phyloP scores from a whole-genome alignment of 1,139 yeast genomes.

The Eremothecium sinecaudum region DNA sequence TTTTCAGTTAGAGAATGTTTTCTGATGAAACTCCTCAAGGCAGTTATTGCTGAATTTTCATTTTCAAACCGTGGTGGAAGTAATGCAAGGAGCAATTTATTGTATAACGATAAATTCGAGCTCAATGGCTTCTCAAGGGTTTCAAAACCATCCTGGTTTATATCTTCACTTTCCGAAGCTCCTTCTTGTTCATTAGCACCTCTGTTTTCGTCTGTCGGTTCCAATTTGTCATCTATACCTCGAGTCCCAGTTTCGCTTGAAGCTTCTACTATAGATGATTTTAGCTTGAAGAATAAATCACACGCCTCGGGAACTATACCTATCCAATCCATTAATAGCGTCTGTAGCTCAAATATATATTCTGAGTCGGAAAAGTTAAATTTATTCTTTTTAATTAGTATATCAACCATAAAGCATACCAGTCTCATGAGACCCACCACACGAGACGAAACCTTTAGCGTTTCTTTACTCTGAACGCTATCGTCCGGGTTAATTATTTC shows the following conservation, averaged over 20 bases:
- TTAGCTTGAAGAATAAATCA: conserved; percentile 31
- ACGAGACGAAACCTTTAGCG: conserved; percentile 29
- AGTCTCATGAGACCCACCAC: conserved; percentile 44
- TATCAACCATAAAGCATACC: conserved; percentile 53
- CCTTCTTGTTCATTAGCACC: background rate
- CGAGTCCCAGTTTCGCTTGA: conserved; percentile 3
- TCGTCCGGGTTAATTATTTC: conserved; percentile 9
- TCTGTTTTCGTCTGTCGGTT: background rate
- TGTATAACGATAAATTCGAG: conserved; percentile 12
- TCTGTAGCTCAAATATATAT: conserved; percentile 47
- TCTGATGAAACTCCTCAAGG: conserved; percentile 20
- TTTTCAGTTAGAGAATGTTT: conserved; percentile 19
- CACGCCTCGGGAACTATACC: conserved; percentile 43
- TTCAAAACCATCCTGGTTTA: background rate
- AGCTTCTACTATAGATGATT: conserved; percentile 14
- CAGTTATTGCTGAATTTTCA: conserved; percentile 20
- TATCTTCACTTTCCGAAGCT: background rate
- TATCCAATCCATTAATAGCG: conserved; percentile 53
- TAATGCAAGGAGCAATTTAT: conserved; percentile 16
- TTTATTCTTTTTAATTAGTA: conserved; percentile 38
- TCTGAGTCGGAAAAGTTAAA: conserved; percentile 40
- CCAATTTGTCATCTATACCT: conserved; percentile 3
- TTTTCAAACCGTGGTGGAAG: conserved; percentile 17
- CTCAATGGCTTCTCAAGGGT: background rate
- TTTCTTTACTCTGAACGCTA: conserved; percentile 27